Evolutionary conservation across 306 rosid genomes (phyloP), one percentile per base, ranked within the genome.

Genomic region (Citrullus amarus): DNA sequence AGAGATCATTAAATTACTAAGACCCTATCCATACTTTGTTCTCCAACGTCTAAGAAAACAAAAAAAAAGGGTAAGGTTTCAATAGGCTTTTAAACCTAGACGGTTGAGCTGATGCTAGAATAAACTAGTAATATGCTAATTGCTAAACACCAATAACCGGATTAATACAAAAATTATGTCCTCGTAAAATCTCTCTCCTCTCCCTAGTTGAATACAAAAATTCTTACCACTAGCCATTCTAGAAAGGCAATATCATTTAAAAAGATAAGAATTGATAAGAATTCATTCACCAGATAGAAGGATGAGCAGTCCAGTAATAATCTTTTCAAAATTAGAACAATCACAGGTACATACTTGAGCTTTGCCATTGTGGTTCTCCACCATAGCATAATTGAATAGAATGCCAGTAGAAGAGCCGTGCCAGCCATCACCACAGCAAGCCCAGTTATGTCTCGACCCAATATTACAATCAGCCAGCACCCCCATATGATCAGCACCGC

Each of bases 311-410:
- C 28, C 28, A 25, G 20, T 70, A 22, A 70, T 44, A 72, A 72
- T 72, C 18, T 46, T 13, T 68, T 30, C 67, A 67, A 67, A 59
- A 79, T 58, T 67, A 55, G 55, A n/a, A 81, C 55, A 77, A 61
- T 32, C 18, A 32, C 32, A 51, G 48, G 11, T 83, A 79, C 99
- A 81, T 92, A 96, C 99, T 96, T 91, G 99, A 96, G 90, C 99
- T 96, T 88, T 96, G 99, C 99, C 99, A 96, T 81, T 92, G 99
- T 48, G 99, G 99, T 91, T 92, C 99, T 93, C 99, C 99, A 96
- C 99, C 99, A 96, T 66, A 96, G 92, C 99, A 96, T 92, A 84
- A 96, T 96, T 9, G 99, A 92, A 90, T 96, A 96, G 83, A 96
- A 96, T 41, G 99, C 97, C 89, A 96, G 80, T 43, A 96, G 83